Evolutionary conservation across 2,329 filamentous ascomycete genomes (phyloP), one percentile per base, ranked within the genome.

Genomic region (Arthrobotrys iridis): DNA sequence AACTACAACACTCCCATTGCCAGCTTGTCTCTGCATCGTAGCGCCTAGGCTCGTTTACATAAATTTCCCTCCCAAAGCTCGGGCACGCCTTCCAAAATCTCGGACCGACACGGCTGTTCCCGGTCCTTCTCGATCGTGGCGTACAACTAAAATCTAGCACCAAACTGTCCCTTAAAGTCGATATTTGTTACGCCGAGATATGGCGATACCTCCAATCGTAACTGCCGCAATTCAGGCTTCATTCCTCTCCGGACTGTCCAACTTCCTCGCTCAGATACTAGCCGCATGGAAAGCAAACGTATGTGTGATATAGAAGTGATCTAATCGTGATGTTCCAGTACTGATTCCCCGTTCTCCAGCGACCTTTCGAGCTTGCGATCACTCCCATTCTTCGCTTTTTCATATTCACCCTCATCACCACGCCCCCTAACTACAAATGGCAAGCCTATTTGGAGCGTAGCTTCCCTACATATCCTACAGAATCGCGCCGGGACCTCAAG

Each of bases 371-470:
- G 35, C 81, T 88, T 57, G 85, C 88, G 68, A 58, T 83, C 0
- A 74, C 82, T 28, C 83, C 85, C 26, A 82, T 88, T 43, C 79
- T 86, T 18, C 86, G 86, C 77, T 89, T 88, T 80, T 83, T 87
- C 40, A 81, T 84, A 37, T 83, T 86, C 60, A 83, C 86, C 1
- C 80, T 88, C 65, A 80, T 88, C 43, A 85, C 85, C 3, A 84
- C 86, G 0, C 87, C 87, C 4, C 84, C 87, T 58, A 88, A 87
- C 77, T 88, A 86, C 78, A 81, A 86, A 65, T 89, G 87, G 87
- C 86, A 88, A 77, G 83, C 85, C 64, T 83, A 83, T 28, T 83
- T 88, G 28, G 87, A 88, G 80, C 82, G 82, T 20, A 83, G 80
- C 7, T 87, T 87, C 65, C 87, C 87, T 0, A 85, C 85, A 0